These are phyloP conservation scores for Albifimbria verrucaria DNA, from an alignment of 2,329 filamentous ascomycete species.

Conservation along the genomic window DNA sequence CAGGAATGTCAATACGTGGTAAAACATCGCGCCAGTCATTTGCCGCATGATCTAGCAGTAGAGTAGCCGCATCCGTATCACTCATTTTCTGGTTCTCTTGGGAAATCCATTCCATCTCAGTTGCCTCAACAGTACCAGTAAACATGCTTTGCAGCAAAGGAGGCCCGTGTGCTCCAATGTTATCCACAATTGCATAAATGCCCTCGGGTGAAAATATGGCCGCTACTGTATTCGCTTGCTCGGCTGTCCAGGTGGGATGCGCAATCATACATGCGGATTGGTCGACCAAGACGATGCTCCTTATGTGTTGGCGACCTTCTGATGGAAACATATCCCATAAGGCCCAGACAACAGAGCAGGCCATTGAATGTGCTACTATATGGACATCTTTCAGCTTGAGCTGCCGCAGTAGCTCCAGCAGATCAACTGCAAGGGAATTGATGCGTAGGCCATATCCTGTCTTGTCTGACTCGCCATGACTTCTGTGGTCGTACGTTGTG, in stretches of 20 bases:
- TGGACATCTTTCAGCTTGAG: constrained; percentile 25
- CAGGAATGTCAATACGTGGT: constrained; percentile 22
- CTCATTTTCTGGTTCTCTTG: constrained; percentile 21
- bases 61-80: constrained; percentile 16
- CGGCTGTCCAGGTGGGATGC: constrained; percentile 24
- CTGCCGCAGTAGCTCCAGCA: constrained; percentile 20
- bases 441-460: constrained; percentile 25
- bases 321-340: constrained; percentile 25
- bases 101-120: constrained; percentile 22
- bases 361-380: constrained; percentile 33
- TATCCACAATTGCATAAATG: constrained; percentile 13
- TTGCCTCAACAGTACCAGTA: constrained; percentile 13
- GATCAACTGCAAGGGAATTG: constrained; percentile 23
- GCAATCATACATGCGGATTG: constrained; percentile 19
- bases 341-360: constrained; percentile 26
- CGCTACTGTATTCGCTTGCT: constrained; percentile 13
- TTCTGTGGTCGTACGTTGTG: constrained; percentile 28
- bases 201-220: constrained; percentile 16
- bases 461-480: constrained; percentile 31
- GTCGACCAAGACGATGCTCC: constrained; percentile 26
- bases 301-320: constrained; percentile 16
- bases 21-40: constrained; percentile 26
- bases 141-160: constrained; percentile 20
- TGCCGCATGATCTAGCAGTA: constrained; percentile 22
- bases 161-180: constrained; percentile 12